Evolutionary conservation across 2,329 filamentous ascomycete genomes (phyloP).

Genomic region (Macrophomina phaseolina): DNA sequence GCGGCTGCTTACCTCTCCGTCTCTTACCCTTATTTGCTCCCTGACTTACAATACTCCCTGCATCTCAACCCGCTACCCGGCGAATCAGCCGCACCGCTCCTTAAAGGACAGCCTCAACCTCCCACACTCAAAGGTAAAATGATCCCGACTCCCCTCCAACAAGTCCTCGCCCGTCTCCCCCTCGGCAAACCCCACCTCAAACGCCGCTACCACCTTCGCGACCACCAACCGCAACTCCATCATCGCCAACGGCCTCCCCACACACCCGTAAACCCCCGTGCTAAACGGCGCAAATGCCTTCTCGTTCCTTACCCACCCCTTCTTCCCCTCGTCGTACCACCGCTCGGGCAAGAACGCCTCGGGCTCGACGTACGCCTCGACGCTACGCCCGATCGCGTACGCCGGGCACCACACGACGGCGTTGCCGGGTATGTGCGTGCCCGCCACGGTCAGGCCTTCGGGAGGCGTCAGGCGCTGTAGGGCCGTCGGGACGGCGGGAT

Average conservation of each 20-base stretch:
- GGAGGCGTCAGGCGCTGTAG: slow-evolving; percentile 47
- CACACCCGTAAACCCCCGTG: neutral
- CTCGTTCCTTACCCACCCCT: slow-evolving; percentile 36
- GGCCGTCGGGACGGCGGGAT: slow-evolving; percentile 48
- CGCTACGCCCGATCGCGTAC: slow-evolving; percentile 28
- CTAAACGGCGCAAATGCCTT: slow-evolving; percentile 18
- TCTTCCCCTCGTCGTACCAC: slow-evolving; percentile 27
- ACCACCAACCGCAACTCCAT: slow-evolving; percentile 54
- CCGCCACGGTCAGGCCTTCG: slow-evolving; percentile 44
- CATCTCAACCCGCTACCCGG: too few relatives aligned
- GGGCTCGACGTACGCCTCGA: slow-evolving; percentile 3
- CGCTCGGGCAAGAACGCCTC: slow-evolving; percentile 17
- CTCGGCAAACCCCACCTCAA: slow-evolving; percentile 54
- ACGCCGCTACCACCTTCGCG: slow-evolving; percentile 65
- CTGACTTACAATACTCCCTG: too few relatives aligned
- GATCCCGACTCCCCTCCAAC: slow-evolving; percentile 18
- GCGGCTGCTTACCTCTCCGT: too few relatives aligned
- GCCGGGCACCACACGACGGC: slow-evolving; percentile 33
- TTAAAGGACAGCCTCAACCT: slow-evolving; percentile 12
- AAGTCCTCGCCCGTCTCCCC: slow-evolving; percentile 9
- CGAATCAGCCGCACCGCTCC: neutral
- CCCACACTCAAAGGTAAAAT: slow-evolving; percentile 22
- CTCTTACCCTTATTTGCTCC: too few relatives aligned
- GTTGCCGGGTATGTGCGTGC: slow-evolving; percentile 41
- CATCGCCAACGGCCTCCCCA: slow-evolving; percentile 10